Evolutionary conservation across 2,329 filamentous ascomycete species (phyloP).

Genomic region (Fusarium begoniae): DNA sequence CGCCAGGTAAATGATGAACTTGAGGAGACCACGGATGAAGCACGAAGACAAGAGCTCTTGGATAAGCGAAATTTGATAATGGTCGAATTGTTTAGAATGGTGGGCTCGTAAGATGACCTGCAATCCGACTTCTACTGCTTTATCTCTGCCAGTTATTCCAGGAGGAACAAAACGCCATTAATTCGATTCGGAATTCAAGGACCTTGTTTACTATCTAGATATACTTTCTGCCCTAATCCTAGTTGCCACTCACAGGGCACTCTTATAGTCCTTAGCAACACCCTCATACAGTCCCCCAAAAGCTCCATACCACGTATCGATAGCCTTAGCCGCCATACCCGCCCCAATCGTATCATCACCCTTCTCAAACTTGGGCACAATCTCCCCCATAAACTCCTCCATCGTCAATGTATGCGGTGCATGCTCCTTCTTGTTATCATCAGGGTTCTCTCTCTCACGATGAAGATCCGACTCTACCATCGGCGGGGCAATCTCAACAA

Average conservation of each 20-base stretch:
- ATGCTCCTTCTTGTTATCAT: conserved; percentile 68
- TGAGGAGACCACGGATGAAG: not conserved
- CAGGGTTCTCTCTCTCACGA: conserved; percentile 62
- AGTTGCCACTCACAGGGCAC: not conserved
- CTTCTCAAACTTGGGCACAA: conserved; percentile 54
- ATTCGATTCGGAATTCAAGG: no score
- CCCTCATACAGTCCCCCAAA: conserved; percentile 46
- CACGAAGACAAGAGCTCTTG: not conserved
- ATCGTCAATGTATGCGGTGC: conserved; percentile 54
- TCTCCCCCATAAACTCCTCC: conserved; percentile 63
- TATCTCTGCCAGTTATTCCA: no score
- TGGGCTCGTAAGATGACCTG: not conserved
- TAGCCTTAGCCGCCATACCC: conserved; percentile 51
- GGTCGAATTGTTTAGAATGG: not conserved
- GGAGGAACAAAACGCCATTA: no score
- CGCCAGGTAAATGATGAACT: not conserved
- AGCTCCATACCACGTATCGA: conserved; percentile 55
- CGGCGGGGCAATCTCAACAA: conserved; percentile 66
- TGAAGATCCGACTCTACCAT: conserved; percentile 64
- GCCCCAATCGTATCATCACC: conserved; percentile 60
- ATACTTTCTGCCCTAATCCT: not conserved
- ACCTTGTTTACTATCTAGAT: no score
- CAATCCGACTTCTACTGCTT: no score
- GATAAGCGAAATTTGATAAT: not conserved
- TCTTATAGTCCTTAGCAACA: not conserved